These are phyloP conservation scores for Phaeotremella skinneri DNA, from an alignment of 768 basidiomycete genomes.

Conservation along the genomic window DNA sequence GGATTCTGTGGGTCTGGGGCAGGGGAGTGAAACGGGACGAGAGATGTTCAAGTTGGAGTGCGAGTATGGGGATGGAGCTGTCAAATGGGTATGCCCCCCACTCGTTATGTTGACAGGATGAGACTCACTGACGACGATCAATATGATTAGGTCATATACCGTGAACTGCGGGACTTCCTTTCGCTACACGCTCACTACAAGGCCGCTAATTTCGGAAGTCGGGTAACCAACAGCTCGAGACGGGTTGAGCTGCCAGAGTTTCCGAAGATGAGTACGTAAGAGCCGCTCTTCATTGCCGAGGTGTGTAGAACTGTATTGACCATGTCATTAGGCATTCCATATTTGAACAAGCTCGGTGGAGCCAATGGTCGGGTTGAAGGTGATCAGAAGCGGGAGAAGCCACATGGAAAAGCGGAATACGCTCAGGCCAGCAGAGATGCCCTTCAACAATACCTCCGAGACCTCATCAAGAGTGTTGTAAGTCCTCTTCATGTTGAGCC, in stretches of 20 bases:
- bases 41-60: constrained; percentile 58
- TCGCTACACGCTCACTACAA: constrained; percentile 86
- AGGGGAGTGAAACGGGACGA: constrained; percentile 41
- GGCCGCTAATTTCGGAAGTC: constrained; percentile 62
- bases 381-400: constrained; percentile 49
- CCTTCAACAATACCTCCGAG: constrained; percentile 82
- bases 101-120: neutral
- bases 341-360: constrained; percentile 75
- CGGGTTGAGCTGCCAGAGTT: constrained; percentile 81
- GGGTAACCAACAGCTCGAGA: constrained; percentile 60
- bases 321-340: constrained; percentile 69
- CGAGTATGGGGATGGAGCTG: constrained; percentile 89
- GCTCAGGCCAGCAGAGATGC: constrained; percentile 70
- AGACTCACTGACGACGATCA: too few relatives aligned
- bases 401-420: constrained; percentile 40
- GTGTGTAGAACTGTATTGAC: neutral
- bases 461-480: constrained; percentile 84
- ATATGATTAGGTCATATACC: constrained; percentile 55
- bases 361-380: constrained; percentile 60
- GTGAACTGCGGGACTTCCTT: constrained; percentile 86
- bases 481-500: too few relatives aligned
- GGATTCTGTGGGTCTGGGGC: constrained; percentile 48
- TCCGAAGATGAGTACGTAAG: constrained; percentile 64
- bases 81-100: constrained; percentile 69
- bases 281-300: too few relatives aligned